A percentile compares a stretch with the other conserved stretches of the same genome.
These are phyloP conservation scores for Aspergillus unguis DNA, from an alignment of 2,329 filamentous ascomycete species.

Conservation along the genomic window DNA sequence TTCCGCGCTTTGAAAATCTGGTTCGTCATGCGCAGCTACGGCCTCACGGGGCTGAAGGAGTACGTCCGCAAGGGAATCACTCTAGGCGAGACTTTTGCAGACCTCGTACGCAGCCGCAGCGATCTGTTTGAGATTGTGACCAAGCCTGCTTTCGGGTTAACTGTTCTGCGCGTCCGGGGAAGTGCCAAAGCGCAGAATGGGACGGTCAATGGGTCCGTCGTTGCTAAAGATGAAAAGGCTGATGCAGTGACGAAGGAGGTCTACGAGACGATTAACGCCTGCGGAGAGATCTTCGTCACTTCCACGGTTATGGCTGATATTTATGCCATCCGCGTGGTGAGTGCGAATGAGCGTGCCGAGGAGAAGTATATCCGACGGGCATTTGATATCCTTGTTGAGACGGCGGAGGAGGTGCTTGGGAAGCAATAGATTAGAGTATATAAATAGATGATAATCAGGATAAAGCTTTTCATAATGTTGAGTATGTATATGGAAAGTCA, in stretches of 20 bases:
- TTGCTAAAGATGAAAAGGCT: slow-evolving; percentile 49
- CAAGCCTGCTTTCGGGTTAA: slow-evolving; percentile 71
- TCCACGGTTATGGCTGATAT: slow-evolving; percentile 68
- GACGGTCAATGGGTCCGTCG: slow-evolving; percentile 11
- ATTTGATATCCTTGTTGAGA: slow-evolving; percentile 66
- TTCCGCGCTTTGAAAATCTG: slow-evolving; percentile 91
- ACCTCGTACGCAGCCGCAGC: slow-evolving; percentile 53
- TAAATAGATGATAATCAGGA: background rate
- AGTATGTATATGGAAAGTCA: too few relatives aligned
- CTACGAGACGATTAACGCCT: slow-evolving; percentile 69
- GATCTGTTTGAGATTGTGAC: slow-evolving; percentile 77
- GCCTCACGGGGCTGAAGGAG: slow-evolving; percentile 68
- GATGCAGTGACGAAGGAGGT: slow-evolving; percentile 70
- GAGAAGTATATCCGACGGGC: slow-evolving; percentile 68
- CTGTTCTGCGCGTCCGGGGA: slow-evolving; percentile 65
- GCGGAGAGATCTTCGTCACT: slow-evolving; percentile 79
- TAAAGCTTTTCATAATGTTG: too few relatives aligned
- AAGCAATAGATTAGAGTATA: background rate
- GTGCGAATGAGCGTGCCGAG: slow-evolving; percentile 66
- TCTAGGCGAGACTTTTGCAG: slow-evolving; percentile 68
- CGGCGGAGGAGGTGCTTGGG: slow-evolving; percentile 16
- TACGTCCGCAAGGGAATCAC: slow-evolving; percentile 69
- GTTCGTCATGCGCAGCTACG: slow-evolving; percentile 86
- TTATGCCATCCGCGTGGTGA: slow-evolving; percentile 79
- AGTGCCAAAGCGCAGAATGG: background rate